Evolutionary conservation across 2,329 filamentous ascomycete species (phyloP), one percentile per base, ranked within the genome.

Genomic region (Verruconis gallopava): DNA sequence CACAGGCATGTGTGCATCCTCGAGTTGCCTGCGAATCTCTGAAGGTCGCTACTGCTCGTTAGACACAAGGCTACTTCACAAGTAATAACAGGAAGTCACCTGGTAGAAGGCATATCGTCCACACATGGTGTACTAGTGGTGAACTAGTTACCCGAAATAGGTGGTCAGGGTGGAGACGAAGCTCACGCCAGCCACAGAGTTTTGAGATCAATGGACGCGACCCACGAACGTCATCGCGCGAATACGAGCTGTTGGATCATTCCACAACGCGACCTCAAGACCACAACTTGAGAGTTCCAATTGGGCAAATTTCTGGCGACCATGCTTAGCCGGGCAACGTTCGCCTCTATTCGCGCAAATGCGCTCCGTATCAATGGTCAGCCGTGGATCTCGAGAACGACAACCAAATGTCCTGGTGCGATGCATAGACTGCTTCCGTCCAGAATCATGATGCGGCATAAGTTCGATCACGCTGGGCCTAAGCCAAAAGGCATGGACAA

Each of bases 1-100:
- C 2, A 85, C 76, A 2, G 71, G 72, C 75, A 93, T 83, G 47
- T 79, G 69, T 51, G 85, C 73, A 25, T 85, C 71, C 52, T 83
- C 72, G 4, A 95, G 67, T 57, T 81, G 77, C 43, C 70, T 73
- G 40, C 81, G 79, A 44, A 94, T 72, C 56, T 85, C 80, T 18
- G 78, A 80, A 25, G 84, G 79, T 47, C 84, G 75, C 85, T 93
- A 51, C 41, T 30, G 28, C 25, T 28, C 36, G 25, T 35, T 13
- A 21, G 30, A 12, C 9, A 17, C 22, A 38, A 17, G 14, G 4
- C n/a, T 13, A 22, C 41, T 21, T 30, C 33, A 12, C 21, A n/a
- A n/a, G 38, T 21, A 15, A 30, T 34, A 18, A 36, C 20, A n/a
- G 17, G 61, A 69, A 30, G 9, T 47, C 64, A 77, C 75, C 63